Evolutionary conservation across 148 eudicot species (phyloP).

Genomic region (Vaccinium corymbosum): DNA sequence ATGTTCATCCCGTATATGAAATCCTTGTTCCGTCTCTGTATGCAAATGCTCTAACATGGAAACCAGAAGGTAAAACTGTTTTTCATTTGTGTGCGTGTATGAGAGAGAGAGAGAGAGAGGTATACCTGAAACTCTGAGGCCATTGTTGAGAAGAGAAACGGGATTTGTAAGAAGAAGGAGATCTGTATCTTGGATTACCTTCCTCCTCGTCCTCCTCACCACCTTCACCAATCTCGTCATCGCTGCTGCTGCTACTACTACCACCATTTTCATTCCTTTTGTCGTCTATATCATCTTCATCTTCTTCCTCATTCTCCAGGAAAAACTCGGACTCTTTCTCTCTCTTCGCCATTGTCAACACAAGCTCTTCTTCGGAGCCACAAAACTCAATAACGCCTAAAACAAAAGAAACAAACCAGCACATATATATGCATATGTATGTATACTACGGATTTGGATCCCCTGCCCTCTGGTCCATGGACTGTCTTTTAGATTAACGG

Average conservation of each 20-base stretch:
- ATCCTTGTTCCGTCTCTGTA: no score
- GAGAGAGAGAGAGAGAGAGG: background rate
- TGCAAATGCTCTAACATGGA: no score
- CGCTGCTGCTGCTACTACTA: conserved; percentile 16
- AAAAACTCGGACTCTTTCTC: conserved; percentile 27
- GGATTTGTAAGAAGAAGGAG: conserved; percentile 9
- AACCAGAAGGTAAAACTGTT: background rate
- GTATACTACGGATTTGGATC: background rate
- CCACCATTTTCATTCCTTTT: background rate
- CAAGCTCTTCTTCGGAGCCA: background rate
- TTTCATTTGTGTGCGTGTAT: no score
- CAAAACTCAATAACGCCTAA: background rate
- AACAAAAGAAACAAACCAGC: background rate
- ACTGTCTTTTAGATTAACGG: no score
- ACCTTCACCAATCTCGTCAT: conserved; percentile 17
- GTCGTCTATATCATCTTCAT: conserved; percentile 7
- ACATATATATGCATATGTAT: background rate
- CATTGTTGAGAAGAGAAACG: conserved; percentile 49
- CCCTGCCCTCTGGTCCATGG: background rate
- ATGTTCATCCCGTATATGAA: no score
- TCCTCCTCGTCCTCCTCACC: conserved; percentile 6
- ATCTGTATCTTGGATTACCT: background rate
- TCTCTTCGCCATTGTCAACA: conserved; percentile 23
- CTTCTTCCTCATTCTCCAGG: conserved; percentile 29
- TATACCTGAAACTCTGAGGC: conserved; percentile 71